These are phyloP conservation scores for Globisporangium cystogenes DNA, from an alignment of 352 stramenopile species.

Conservation along the genomic window DNA sequence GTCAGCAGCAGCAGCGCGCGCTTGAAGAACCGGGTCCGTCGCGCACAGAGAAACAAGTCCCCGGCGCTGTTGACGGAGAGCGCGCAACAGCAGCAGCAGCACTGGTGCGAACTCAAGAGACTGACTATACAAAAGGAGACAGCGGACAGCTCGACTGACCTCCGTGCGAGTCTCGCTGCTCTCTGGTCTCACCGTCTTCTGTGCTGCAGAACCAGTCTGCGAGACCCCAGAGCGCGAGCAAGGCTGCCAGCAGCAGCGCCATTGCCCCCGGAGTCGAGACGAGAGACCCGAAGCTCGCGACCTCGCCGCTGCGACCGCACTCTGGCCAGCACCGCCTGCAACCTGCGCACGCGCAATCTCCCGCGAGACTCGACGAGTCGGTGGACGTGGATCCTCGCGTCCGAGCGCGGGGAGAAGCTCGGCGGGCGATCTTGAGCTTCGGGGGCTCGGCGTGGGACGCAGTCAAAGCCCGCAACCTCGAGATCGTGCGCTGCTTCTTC, in stretches of 20 bases:
- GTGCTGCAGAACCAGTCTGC: not conserved
- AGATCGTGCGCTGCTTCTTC: constrained; percentile 56
- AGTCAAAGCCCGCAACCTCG: constrained; percentile 30
- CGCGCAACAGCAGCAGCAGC: too few relatives aligned
- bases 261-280: not conserved
- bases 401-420: constrained; percentile 45
- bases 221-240: not conserved
- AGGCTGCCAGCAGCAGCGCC: not conserved
- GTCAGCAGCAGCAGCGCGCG: constrained; percentile 6
- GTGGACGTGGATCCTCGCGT: constrained; percentile 17
- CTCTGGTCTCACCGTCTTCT: not conserved
- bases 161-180: not conserved
- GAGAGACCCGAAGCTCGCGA: not conserved
- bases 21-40: not conserved
- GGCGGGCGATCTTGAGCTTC: constrained; percentile 52
- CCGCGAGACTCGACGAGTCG: not conserved
- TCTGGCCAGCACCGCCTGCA: not conserved
- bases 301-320: not conserved
- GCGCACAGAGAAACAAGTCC: not conserved
- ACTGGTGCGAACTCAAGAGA: not conserved
- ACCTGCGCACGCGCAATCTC: not conserved
- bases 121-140: too few relatives aligned
- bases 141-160: not conserved
- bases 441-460: constrained; percentile 51
- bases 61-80: not conserved